A percentile compares a stretch with the other conserved stretches of the same genome.
These are phyloP conservation scores for Zalaria sp. DNA, from an alignment of 2,329 filamentous ascomycete genomes.

Conservation along the genomic window DNA sequence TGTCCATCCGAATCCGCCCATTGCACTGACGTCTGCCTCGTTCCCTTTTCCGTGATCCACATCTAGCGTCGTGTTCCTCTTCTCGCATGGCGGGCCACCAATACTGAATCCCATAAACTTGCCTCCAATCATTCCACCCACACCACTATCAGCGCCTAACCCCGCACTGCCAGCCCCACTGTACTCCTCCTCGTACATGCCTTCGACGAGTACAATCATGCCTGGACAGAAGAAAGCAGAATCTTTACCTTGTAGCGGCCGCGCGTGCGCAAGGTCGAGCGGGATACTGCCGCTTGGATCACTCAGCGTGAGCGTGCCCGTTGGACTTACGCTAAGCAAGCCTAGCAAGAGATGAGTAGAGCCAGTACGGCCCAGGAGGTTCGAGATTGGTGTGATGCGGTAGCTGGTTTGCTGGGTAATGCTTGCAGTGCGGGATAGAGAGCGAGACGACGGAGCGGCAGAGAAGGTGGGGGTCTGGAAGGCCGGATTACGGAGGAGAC, in stretches of 20 bases:
- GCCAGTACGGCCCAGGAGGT: slow-evolving; percentile 63
- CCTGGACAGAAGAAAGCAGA: slow-evolving; percentile 89
- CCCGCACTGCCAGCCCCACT: slow-evolving; percentile 46
- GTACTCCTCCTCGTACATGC: slow-evolving; percentile 91
- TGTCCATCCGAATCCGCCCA: slow-evolving; percentile 88
- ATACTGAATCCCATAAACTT: slow-evolving; percentile 84
- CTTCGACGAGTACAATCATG: slow-evolving; percentile 91
- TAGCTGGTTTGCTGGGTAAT: slow-evolving; percentile 49
- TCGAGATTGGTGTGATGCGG: slow-evolving; percentile 76
- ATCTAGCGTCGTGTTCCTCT: slow-evolving; percentile 64
- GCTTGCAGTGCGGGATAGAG: slow-evolving; percentile 46
- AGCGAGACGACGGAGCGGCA: slow-evolving; percentile 36
- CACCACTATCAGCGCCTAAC: slow-evolving; percentile 57
- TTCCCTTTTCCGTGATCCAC: slow-evolving; percentile 23
- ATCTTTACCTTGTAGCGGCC: slow-evolving; percentile 55
- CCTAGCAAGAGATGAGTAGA: slow-evolving; percentile 78
- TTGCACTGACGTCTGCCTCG: slow-evolving; percentile 19
- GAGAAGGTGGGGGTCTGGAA: slow-evolving; percentile 75
- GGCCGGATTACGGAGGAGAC: slow-evolving; percentile 79
- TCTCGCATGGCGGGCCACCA: slow-evolving; percentile 82
- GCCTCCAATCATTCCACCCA: slow-evolving; percentile 85
- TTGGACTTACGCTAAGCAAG: slow-evolving; percentile 65
- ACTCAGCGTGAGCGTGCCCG: slow-evolving; percentile 67
- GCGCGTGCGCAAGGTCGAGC: slow-evolving; percentile 68
- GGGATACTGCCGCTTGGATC: slow-evolving; percentile 81